phyloP scores from a whole-genome alignment of 768 basidiomycete species.

The Exsudoporus frostii region DNA sequence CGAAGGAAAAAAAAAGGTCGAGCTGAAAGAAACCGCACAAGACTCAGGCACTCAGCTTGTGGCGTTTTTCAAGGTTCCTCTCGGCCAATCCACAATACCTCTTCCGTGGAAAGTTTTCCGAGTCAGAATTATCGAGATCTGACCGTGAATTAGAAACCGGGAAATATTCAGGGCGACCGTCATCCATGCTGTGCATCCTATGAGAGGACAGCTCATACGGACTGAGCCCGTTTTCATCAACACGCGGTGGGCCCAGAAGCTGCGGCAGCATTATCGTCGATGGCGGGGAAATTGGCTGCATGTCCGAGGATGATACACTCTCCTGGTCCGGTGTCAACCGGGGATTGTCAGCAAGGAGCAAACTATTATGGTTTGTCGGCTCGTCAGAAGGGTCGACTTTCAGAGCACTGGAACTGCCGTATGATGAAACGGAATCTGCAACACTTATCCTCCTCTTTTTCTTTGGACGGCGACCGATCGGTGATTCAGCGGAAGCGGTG shows the following conservation, averaged over 20 bases:
- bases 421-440: conserved; percentile 35
- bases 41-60: conserved; percentile 28
- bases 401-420: conserved; percentile 27
- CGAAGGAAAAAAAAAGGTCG: conserved; percentile 6
- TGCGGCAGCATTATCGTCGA: conserved; percentile 28
- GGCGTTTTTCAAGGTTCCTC: conserved; percentile 24
- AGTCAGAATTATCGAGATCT: conserved; percentile 30
- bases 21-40: conserved; percentile 3
- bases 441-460: conserved; percentile 37
- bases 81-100: conserved; percentile 18
- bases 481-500: conserved; percentile 29
- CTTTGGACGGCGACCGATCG: conserved; percentile 28
- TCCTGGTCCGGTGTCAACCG: conserved; percentile 33
- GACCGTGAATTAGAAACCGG: conserved; percentile 36
- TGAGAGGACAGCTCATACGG: conserved; percentile 28
- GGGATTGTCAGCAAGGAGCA: conserved; percentile 28
- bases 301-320: conserved; percentile 32
- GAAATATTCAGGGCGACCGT: conserved; percentile 32
- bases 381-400: conserved; percentile 27
- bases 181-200: conserved; percentile 16
- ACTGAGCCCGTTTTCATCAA: conserved; percentile 23
- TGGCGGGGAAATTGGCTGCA: conserved; percentile 32
- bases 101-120: conserved; percentile 24
- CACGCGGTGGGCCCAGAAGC: conserved; percentile 23
- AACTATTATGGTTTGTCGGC: conserved; percentile 12